These are phyloP conservation scores for Mycena filopes DNA, from an alignment of 768 basidiomycete genomes.

Conservation along the genomic window DNA sequence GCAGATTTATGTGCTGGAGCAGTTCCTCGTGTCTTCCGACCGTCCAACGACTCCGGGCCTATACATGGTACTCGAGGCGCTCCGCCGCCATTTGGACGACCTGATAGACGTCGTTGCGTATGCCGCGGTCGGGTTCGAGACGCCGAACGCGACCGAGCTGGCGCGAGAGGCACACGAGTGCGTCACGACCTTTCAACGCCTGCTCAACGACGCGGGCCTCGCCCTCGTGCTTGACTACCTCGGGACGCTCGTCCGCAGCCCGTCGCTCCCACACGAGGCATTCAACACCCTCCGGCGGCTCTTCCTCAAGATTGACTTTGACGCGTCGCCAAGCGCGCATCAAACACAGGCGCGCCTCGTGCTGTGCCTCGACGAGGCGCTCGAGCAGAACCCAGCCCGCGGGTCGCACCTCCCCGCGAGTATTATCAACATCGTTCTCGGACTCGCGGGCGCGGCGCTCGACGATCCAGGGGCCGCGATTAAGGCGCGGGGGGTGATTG, in stretches of 20 bases:
- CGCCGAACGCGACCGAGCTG: conserved; percentile 19
- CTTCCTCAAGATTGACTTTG: conserved; percentile 44
- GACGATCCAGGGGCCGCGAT: conserved; percentile 40
- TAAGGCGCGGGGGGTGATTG: conserved; percentile 43
- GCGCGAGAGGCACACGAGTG: conserved; percentile 35
- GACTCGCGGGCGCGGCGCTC: conserved; percentile 39
- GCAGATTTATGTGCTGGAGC: conserved; percentile 25
- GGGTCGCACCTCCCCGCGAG: conserved; percentile 41
- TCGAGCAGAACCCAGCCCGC: conserved; percentile 38
- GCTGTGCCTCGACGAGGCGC: conserved; percentile 42
- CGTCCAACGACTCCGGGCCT: conserved; percentile 32
- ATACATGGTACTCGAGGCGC: conserved; percentile 34
- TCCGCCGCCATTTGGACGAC: conserved; percentile 28
- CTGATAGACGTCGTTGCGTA: conserved; percentile 27
- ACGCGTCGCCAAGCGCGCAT: background rate
- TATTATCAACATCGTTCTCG: conserved; percentile 45
- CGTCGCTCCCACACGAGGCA: conserved; percentile 47
- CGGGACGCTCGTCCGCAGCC: conserved; percentile 34
- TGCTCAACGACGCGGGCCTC: conserved; percentile 46
- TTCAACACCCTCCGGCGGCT: conserved; percentile 51
- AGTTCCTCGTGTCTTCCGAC: conserved; percentile 23
- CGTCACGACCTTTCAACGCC: conserved; percentile 38
- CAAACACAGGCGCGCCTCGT: conserved; percentile 43
- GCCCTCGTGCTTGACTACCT: conserved; percentile 45
- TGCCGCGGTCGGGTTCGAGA: conserved; percentile 15